Base-by-base conservation (phyloP, 2,329 filamentous ascomycete species). In the Fusarium fracticaudum region DNA sequence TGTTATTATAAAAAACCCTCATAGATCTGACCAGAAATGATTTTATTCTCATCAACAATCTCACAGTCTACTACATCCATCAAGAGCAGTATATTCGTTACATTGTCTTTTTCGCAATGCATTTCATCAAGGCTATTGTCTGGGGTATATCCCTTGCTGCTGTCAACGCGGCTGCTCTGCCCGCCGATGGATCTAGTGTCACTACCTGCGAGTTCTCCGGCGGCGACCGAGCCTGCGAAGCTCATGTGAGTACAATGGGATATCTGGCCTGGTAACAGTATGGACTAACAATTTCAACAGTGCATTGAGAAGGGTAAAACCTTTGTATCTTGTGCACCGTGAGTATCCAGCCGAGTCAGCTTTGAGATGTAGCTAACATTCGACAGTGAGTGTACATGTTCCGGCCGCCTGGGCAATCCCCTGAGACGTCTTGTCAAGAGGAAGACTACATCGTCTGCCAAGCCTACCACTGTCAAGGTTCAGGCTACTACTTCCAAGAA, bases 271-370 rank as follows among this genome's bases (percentile, higher is more conserved):
- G 51, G 35, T 18, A 29, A 13, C 18, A 31, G 6, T 17, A 11
- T 17, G 47, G 12, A 18, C 26, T 61, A 43, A 61, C n/a, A 11
- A 31, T 18, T 38, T n/a, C 10, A 33, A 10, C 24, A 64, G 61
- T 66, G 64, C 17, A 33, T 44, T 10, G 60, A 57, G 29, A 41
- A 37, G 12, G 48, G 24, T 1, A 31, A 37, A 4, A n/a, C 29
- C 31, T 66, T 66, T 41, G 38, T 64, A 6, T 66, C 64, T 6
- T 66, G 64, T 22, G 60, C 61, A 15, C 50, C 64, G 64, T 66
- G 8, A 66, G 64, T 37, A n/a, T 9, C 6, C 33, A 12, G 8
- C 13, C 20, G 6, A 29, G 10, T 26, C 33, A 29, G 47, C n/a
- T 6, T 22, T 15, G 15, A 15, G 29, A 31, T 38, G 24, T 15